These are phyloP conservation scores for Maudiozyma pseudohumilis DNA, from an alignment of 805 yeast genomes.

Conservation along the genomic window DNA sequence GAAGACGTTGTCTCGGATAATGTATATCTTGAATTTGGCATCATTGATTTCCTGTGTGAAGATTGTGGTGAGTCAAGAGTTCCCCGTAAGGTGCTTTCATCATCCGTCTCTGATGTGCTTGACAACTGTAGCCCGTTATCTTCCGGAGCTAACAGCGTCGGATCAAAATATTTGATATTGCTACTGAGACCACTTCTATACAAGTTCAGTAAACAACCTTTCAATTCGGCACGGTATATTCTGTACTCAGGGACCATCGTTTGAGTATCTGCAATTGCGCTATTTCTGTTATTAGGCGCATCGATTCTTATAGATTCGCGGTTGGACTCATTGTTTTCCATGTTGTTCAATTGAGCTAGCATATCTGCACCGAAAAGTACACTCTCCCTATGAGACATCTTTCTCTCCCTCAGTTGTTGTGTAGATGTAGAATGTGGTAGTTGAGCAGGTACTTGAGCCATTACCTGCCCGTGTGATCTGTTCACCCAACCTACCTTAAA, in stretches of 20 bases:
- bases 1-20: neutral
- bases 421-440: neutral
- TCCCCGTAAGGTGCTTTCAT: neutral
- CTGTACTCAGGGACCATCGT: conserved; percentile 26
- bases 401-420: conserved; percentile 2
- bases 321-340: conserved; percentile 5
- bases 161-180: conserved; percentile 37
- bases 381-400: conserved; percentile 17
- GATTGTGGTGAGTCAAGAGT: neutral
- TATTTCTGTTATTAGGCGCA: conserved; percentile 4
- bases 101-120: neutral
- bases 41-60: neutral
- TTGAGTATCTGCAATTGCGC: conserved; percentile 7
- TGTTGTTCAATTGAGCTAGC: neutral
- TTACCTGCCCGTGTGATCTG: conserved; percentile 30
- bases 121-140: neutral
- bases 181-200: conserved; percentile 45
- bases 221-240: conserved; percentile 54
- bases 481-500: conserved; percentile 56
- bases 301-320: neutral
- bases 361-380: conserved; percentile 13
- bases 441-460: neutral
- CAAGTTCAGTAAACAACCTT: conserved; percentile 55
- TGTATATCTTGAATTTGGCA: neutral
- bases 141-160: conserved; percentile 7